phyloP scores from a whole-genome alignment of 179 eudicot genomes.

The Corrigiola litoralis region DNA sequence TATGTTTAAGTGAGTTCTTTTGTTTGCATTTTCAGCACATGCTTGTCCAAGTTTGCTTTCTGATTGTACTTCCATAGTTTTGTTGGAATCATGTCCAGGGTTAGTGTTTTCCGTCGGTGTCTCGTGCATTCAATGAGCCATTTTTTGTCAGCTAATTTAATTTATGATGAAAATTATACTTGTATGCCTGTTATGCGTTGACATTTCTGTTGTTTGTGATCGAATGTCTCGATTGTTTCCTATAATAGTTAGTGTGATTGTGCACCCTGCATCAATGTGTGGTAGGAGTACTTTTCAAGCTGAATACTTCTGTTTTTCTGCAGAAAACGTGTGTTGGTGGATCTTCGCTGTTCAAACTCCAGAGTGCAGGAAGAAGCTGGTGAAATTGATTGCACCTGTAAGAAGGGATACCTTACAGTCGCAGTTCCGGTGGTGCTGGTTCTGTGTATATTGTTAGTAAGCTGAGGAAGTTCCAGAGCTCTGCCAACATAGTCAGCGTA shows the following conservation, averaged over 20 bases:
- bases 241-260: not conserved
- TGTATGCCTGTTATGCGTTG: too few species aligned
- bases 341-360: slow-evolving; percentile 24
- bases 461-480: not conserved
- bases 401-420: slow-evolving; percentile 27
- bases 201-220: too few species aligned
- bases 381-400: slow-evolving; percentile 19
- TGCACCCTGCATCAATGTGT: not conserved
- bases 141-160: too few species aligned
- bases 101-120: too few species aligned
- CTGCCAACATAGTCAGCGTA: not conserved
- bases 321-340: slow-evolving; percentile 42
- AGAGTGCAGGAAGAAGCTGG: slow-evolving; percentile 34
- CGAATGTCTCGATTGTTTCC: too few species aligned
- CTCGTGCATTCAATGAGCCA: too few species aligned
- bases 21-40: too few species aligned
- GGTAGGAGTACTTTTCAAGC: not conserved
- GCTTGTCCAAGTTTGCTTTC: too few species aligned
- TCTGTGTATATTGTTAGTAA: not conserved
- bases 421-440: not conserved
- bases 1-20: too few species aligned
- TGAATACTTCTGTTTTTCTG: slow-evolving; percentile 16
- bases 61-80: too few species aligned
- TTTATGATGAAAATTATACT: too few species aligned
- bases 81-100: too few species aligned